Evolutionary conservation across 306 rosid genomes (phyloP).

Genomic region (Cicer chorassanicum): DNA sequence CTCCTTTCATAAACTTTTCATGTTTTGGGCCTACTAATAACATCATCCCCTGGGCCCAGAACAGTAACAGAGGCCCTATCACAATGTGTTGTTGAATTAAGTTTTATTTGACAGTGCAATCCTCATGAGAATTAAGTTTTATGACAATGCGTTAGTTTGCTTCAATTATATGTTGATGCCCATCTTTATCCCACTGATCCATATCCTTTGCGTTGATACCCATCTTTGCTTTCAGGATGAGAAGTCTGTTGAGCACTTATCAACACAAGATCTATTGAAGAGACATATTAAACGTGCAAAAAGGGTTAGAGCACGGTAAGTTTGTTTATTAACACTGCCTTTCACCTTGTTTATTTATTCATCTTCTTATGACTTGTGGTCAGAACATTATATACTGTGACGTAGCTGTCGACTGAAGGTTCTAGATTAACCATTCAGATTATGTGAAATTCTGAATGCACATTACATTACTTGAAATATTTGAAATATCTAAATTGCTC

Average conservation of each 20-base stretch:
- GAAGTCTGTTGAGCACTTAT: slow-evolving; percentile 54
- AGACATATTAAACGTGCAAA: slow-evolving; percentile 82
- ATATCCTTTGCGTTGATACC: slow-evolving; percentile 19
- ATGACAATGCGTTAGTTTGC: not conserved
- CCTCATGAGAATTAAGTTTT: not conserved
- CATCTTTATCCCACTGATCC: slow-evolving; percentile 22
- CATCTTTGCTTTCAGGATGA: slow-evolving; percentile 59
- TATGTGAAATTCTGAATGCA: not conserved
- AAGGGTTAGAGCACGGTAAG: slow-evolving; percentile 78
- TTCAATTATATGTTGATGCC: not conserved
- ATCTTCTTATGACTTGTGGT: slow-evolving; percentile 18
- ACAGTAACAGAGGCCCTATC: no score
- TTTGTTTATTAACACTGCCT: slow-evolving; percentile 16
- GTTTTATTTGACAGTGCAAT: slow-evolving; percentile 18
- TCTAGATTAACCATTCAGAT: slow-evolving; percentile 16
- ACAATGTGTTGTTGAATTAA: not conserved
- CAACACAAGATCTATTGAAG: slow-evolving; percentile 65
- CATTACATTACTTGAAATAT: not conserved
- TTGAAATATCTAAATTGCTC: not conserved
- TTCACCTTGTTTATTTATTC: slow-evolving; percentile 35
- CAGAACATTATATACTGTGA: slow-evolving; percentile 16
- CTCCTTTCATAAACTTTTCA: no score
- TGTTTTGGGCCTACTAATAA: no score
- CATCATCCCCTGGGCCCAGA: no score
- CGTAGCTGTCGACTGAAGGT: not conserved